These are phyloP conservation scores for Malus domestica DNA, from an alignment of 306 rosid species.

Conservation along the genomic window DNA sequence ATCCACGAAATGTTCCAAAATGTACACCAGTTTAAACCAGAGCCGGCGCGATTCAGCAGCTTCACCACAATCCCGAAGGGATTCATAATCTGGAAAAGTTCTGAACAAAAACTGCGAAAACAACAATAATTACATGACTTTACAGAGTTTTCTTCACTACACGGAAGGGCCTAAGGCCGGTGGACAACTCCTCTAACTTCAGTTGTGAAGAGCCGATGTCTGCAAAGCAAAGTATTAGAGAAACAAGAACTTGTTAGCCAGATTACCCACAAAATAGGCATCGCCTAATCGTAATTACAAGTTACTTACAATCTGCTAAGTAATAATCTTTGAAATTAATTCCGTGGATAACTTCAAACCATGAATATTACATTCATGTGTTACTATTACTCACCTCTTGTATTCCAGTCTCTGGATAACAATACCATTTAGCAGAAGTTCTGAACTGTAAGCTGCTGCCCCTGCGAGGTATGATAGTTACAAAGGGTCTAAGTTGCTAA, in stretches of 20 bases:
- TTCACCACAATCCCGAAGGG: background rate
- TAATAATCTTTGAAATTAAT: too few relatives aligned
- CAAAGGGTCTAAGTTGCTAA: conserved; percentile 28
- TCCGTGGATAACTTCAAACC: too few relatives aligned
- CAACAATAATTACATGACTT: background rate
- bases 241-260: background rate
- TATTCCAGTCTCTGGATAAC: conserved; percentile 83
- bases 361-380: too few relatives aligned
- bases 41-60: background rate
- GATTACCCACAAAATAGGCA: background rate
- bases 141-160: background rate
- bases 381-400: conserved; percentile 46
- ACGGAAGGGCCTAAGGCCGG: background rate
- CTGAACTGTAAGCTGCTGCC: conserved; percentile 56
- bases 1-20: background rate
- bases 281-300: too few relatives aligned
- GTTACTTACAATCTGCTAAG: too few relatives aligned
- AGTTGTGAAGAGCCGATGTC: conserved; percentile 47
- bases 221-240: conserved; percentile 7
- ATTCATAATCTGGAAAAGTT: background rate
- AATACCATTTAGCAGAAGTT: conserved; percentile 79
- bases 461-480: conserved; percentile 51
- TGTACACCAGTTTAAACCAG: background rate
- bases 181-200: background rate
- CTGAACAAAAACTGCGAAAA: background rate